Percentiles rank a stretch among this genome's conserved stretches.
phyloP scores from a whole-genome alignment of 345 rosid genomes.

The Eucalyptus camaldulensis region DNA sequence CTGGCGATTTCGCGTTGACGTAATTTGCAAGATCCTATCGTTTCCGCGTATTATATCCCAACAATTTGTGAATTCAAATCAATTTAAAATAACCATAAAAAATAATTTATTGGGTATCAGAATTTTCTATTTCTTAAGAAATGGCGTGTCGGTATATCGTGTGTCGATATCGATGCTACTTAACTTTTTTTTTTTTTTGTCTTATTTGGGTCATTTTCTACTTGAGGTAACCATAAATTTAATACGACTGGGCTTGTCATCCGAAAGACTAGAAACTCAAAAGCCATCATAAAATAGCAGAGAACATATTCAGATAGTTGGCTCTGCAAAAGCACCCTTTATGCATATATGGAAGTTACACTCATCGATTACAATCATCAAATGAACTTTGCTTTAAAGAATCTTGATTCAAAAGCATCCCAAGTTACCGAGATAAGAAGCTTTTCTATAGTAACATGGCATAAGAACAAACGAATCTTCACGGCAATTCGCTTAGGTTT shows the following conservation, averaged over 20 bases:
- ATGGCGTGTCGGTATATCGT: rapidly evolving
- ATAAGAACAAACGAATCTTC: neutral
- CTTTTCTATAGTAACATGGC: neutral
- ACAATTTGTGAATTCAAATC: no score
- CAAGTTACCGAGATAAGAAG: neutral
- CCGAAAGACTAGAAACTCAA: neutral
- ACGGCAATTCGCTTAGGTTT: neutral
- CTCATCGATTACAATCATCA: neutral
- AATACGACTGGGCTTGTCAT: neutral
- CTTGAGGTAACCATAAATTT: neutral
- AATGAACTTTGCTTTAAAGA: neutral
- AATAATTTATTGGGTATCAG: rapidly evolving
- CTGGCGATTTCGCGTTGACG: no score
- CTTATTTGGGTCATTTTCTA: neutral
- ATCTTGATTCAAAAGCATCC: neutral
- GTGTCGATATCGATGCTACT: rapidly evolving
- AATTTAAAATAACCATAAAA: no score
- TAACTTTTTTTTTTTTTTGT: neutral
- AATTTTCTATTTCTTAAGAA: rapidly evolving
- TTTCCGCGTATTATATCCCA: no score
- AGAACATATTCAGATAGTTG: neutral
- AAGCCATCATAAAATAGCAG: neutral
- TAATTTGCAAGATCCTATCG: no score
- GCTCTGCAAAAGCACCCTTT: neutral
- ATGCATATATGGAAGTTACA: neutral